These are phyloP conservation scores for Microdochium nivale DNA, from an alignment of 2,329 filamentous ascomycete species.

Conservation along the genomic window DNA sequence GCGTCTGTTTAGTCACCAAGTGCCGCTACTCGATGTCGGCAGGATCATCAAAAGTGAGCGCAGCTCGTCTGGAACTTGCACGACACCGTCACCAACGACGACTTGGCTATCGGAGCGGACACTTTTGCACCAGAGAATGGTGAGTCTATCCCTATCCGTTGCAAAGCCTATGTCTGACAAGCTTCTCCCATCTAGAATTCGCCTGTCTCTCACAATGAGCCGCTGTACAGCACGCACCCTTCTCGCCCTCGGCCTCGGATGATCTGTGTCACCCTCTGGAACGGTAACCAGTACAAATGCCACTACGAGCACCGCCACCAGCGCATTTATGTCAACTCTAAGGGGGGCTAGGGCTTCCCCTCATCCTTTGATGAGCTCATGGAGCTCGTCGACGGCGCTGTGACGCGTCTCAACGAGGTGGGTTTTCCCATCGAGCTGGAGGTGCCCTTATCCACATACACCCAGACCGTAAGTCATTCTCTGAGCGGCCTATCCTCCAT, in stretches of 20 bases:
- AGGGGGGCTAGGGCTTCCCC: neutral
- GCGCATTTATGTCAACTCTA: neutral
- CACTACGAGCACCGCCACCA: neutral
- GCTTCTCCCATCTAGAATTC: no score
- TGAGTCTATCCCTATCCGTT: no score
- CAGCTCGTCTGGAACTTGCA: no score
- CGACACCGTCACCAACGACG: no score
- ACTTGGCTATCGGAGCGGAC: no score
- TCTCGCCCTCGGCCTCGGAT: neutral
- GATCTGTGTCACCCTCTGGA: neutral
- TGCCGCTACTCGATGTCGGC: no score
- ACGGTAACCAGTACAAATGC: neutral
- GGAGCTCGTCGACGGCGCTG: neutral
- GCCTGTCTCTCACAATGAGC: no score
- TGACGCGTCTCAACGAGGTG: neutral
- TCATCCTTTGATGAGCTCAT: neutral
- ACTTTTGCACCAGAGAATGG: no score
- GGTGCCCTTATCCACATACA: neutral
- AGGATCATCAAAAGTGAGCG: no score
- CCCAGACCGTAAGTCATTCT: neutral
- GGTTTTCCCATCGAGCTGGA: neutral
- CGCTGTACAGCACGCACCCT: neutral
- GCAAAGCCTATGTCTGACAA: no score
- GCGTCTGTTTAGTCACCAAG: no score
- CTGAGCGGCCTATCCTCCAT: neutral